phyloP scores from a whole-genome alignment of 2,329 filamentous ascomycete genomes.

The Epichloe glyceriae region DNA sequence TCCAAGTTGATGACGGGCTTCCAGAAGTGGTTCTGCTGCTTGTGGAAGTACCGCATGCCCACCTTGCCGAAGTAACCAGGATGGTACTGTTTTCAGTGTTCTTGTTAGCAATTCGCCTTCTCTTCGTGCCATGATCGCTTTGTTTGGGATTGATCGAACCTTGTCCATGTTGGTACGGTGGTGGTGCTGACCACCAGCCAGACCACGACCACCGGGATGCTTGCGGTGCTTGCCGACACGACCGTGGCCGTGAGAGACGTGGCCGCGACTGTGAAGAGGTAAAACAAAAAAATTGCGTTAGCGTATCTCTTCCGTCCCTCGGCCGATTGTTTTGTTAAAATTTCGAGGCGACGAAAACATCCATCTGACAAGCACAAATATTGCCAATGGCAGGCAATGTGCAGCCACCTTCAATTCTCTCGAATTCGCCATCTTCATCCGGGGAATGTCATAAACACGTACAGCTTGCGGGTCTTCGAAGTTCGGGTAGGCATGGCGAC shows the following conservation, averaged over 20 bases:
- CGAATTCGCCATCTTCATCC: background rate
- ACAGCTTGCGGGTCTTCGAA: constrained; percentile 68
- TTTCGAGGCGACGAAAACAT: background rate
- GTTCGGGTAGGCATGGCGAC: constrained; percentile 61
- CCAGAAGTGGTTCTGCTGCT: constrained; percentile 92
- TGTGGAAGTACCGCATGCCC: constrained; percentile 94
- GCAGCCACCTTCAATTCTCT: constrained; percentile 2
- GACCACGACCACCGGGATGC: constrained; percentile 69
- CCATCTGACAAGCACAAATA: constrained; percentile 11
- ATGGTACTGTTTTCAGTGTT: constrained; percentile 53
- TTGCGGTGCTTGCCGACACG: constrained; percentile 99
- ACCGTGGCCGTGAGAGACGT: constrained; percentile 97
- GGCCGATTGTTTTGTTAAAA: background rate
- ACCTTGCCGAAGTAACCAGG: constrained; percentile 99
- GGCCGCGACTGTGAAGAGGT: constrained; percentile 58
- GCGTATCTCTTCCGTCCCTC: background rate
- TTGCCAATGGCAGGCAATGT: constrained; percentile 7
- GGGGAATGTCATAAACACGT: constrained; percentile 28
- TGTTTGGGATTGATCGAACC: constrained; percentile 44
- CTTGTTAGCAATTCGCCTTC: constrained; percentile 14
- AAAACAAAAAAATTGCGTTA: background rate
- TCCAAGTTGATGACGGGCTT: constrained; percentile 98
- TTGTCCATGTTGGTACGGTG: constrained; percentile 50
- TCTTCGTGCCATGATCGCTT: constrained; percentile 1
- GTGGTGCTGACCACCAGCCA: constrained; percentile 98